These are phyloP conservation scores for Zygoascus biomembranicola DNA, from an alignment of 805 yeast species.

Conservation along the genomic window DNA sequence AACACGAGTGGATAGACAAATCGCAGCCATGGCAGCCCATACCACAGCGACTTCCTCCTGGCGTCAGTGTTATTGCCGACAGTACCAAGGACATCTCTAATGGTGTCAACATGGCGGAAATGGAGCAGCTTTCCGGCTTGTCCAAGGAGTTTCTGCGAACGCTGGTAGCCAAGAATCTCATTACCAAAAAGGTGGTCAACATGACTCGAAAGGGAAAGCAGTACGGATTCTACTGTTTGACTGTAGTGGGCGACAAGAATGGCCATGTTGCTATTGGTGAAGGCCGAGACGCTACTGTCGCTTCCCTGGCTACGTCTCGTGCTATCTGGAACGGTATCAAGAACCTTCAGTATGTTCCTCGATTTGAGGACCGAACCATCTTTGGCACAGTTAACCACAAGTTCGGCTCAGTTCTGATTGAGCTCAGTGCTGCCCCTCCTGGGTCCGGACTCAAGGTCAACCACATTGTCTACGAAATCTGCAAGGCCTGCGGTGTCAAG, in stretches of 20 bases:
- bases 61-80: constrained; percentile 30
- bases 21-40: constrained; percentile 49
- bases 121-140: constrained; percentile 27
- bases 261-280: constrained; percentile 95
- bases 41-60: constrained; percentile 48
- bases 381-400: constrained; percentile 75
- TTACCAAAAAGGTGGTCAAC: constrained; percentile 66
- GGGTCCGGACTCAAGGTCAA: constrained; percentile 92
- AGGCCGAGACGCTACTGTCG: constrained; percentile 78
- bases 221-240: constrained; percentile 70
- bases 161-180: constrained; percentile 43
- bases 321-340: constrained; percentile 94
- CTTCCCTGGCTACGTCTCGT: constrained; percentile 64
- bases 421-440: constrained; percentile 79
- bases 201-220: constrained; percentile 92
- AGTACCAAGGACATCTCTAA: constrained; percentile 21
- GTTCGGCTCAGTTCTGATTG: constrained; percentile 78
- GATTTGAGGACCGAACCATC: constrained; percentile 87
- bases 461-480: constrained; percentile 81
- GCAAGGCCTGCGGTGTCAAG: constrained; percentile 88
- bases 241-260: constrained; percentile 84
- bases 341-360: constrained; percentile 70
- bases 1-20: constrained; percentile 39
- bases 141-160: constrained; percentile 50
- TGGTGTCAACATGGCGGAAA: constrained; percentile 26